Percentiles rank a stretch among this genome's conserved stretches.
These are phyloP conservation scores for Colletotrichum tropicale DNA, from an alignment of 2,329 filamentous ascomycete genomes.

Conservation along the genomic window DNA sequence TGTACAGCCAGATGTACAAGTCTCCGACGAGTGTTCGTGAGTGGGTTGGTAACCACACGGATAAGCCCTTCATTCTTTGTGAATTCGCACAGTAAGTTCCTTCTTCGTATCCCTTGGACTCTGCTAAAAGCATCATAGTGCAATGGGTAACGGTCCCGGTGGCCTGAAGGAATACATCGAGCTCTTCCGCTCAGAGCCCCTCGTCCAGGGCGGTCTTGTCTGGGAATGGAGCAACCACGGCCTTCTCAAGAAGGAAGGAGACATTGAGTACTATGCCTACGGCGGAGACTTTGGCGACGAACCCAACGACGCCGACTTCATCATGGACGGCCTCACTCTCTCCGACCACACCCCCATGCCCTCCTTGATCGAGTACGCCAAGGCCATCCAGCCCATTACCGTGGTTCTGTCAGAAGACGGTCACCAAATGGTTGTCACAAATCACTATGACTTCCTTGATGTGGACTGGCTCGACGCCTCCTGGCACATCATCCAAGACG, in stretches of 20 bases:
- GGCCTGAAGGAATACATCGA: conserved; percentile 72
- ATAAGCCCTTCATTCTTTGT: conserved; percentile 62
- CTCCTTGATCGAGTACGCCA: conserved; percentile 59
- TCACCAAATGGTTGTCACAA: conserved; percentile 46
- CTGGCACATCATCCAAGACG: conserved; percentile 37
- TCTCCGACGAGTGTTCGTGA: conserved; percentile 47
- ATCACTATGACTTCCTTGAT: conserved; percentile 58
- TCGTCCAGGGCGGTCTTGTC: conserved; percentile 65
- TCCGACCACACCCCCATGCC: conserved; percentile 54
- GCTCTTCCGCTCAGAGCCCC: conserved; percentile 58
- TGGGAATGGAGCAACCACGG: conserved; percentile 70
- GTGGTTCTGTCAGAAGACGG: conserved; percentile 44
- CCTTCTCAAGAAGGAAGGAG: conserved; percentile 43
- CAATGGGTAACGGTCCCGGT: conserved; percentile 77
- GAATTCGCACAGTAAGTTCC: conserved; percentile 48
- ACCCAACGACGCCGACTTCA: conserved; percentile 64
- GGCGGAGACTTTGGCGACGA: conserved; percentile 67
- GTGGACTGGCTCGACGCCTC: conserved; percentile 52
- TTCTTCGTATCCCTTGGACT: rapidly evolving
- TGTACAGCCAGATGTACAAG: conserved; percentile 71
- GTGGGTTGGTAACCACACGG: conserved; percentile 39
- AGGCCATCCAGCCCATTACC: conserved; percentile 63
- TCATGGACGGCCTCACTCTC: conserved; percentile 59
- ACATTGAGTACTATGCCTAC: conserved; percentile 56
- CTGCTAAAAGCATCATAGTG: conserved; percentile 26